phyloP scores from a whole-genome alignment of 306 rosid genomes.

The Hippophae tibetana region DNA sequence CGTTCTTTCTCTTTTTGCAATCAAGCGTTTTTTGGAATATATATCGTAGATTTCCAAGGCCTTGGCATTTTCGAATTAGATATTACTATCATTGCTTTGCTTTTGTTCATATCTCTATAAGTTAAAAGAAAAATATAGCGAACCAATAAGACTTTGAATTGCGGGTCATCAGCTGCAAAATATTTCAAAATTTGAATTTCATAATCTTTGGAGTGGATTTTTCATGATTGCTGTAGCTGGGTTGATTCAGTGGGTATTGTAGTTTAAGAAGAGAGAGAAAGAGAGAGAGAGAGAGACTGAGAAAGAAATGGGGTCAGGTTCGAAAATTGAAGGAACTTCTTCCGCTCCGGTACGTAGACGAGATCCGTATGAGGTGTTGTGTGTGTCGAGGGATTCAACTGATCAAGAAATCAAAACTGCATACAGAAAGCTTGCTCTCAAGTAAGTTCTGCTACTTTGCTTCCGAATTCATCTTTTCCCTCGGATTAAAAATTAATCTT shows the following conservation, averaged over 20 bases:
- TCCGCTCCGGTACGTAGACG: constrained; percentile 69
- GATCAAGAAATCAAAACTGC: constrained; percentile 96
- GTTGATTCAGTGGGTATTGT: constrained; percentile 13
- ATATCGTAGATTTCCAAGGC: constrained; percentile 24
- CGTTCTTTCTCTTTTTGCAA: not conserved
- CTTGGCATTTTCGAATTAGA: constrained; percentile 2
- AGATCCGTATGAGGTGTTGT: constrained; percentile 87
- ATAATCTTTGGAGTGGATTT: not conserved
- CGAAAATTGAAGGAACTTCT: constrained; percentile 66
- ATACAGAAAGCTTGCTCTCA: constrained; percentile 91
- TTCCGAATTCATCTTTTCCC: not conserved
- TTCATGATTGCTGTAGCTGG: constrained; percentile 22
- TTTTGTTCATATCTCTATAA: constrained; percentile 20
- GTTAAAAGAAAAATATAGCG: constrained; percentile 14
- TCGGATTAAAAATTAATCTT: not conserved
- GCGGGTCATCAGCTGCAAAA: constrained; percentile 19
- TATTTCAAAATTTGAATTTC: constrained; percentile 5
- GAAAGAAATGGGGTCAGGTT: constrained; percentile 40
- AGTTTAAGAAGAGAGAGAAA: constrained; percentile 3
- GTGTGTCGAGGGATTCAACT: constrained; percentile 58
- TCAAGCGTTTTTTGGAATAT: constrained; percentile 10
- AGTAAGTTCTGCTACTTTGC: constrained; percentile 30
- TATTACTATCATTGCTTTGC: not conserved
- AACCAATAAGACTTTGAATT: constrained; percentile 50
- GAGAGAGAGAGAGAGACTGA: not conserved